Base-by-base conservation (phyloP, 352 stramenopile genomes). In the Phytophthora niederhauseri region DNA sequence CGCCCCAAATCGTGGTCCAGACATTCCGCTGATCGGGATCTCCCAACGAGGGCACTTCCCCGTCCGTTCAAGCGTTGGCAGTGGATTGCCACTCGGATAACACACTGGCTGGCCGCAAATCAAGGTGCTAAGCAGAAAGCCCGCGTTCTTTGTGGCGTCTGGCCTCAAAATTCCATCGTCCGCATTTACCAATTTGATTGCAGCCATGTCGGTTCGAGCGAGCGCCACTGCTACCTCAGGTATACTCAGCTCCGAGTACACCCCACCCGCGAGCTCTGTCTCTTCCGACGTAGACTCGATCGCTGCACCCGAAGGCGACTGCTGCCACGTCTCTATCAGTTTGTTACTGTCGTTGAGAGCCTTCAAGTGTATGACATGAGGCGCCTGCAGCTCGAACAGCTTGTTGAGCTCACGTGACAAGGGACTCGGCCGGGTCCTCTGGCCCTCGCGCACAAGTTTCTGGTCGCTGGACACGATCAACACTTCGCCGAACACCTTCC, bases 381-480 rank as follows among this genome's bases (percentile, higher is more conserved):
- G 48, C 2, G 22, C 48, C 22, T 11, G 19, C 19, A 54, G 48
- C 22, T 54, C 48, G 20, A 54, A 54, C n/a, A 54, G 9, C 7
- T 34, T 54, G 20, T 54, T 54, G 6, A 54, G 19, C 6, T 54
- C 48, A 17, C 48, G 48, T 34, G 20, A 54, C 11, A 54, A 54
- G 1, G 48, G 48, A 7, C 12, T 31, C 22, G 48, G 48, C 19
- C 48, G 48, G 15, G n/a, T n/a, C n/a, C 48, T 54, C 48, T 54
- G 20, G 0, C 14, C 0, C 48, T 34, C 7, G 22, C 48, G 12
- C 48, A 53, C 48, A n/a, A 54, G 20, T 54, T 54, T 54, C 48
- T 54, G 48, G 48, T 30, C 11, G 6, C 48, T 24, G 6, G 6
- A 9, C 8, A 54, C 22, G 17, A 54, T 20, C 48, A 34, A 30